These are phyloP conservation scores for Neophaeococcomyces aloes DNA, from an alignment of 2,329 filamentous ascomycete species.

Conservation along the genomic window DNA sequence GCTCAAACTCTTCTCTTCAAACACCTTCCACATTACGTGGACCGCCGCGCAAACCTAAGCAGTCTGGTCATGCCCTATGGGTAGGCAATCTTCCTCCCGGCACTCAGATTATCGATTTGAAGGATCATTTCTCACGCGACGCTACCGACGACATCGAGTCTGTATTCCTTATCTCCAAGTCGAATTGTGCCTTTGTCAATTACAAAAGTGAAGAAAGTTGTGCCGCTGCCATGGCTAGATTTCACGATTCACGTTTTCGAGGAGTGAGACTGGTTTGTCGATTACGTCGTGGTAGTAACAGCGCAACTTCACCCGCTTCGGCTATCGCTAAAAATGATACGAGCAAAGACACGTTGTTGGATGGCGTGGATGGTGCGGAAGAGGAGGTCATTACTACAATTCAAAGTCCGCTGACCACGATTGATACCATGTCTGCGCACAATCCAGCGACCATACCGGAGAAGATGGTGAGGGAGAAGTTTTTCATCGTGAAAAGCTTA, in stretches of 20 bases:
- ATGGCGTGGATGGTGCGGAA: conserved; percentile 8
- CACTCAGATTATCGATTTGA: conserved; percentile 70
- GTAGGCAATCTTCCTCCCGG: conserved; percentile 86
- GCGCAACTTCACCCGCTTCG: conserved; percentile 28
- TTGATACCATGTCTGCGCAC: not conserved
- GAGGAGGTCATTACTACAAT: conserved; percentile 9
- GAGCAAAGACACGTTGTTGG: conserved; percentile 24
- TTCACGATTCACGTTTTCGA: conserved; percentile 85
- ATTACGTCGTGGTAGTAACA: conserved; percentile 50
- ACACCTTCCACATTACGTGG: conserved; percentile 40
- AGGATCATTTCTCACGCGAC: conserved; percentile 77
- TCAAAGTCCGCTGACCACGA: not conserved
- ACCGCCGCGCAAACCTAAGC: conserved; percentile 56
- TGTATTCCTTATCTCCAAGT: conserved; percentile 88
- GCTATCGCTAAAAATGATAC: conserved; percentile 45
- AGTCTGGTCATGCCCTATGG: conserved; percentile 83
- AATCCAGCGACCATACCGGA: not conserved
- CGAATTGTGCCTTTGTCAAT: conserved; percentile 94
- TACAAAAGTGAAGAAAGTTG: conserved; percentile 74
- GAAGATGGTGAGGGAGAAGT: conserved; percentile 53
- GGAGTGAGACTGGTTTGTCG: conserved; percentile 78
- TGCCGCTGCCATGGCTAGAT: conserved; percentile 62
- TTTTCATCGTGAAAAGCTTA: conserved; percentile 87
- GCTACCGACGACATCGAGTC: conserved; percentile 69
- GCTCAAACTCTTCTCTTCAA: conserved; percentile 20